Percentiles rank a stretch among this genome's conserved stretches.
These are phyloP conservation scores for Kodamaea hsintzibuensis DNA, from an alignment of 805 yeast species.

Conservation along the genomic window DNA sequence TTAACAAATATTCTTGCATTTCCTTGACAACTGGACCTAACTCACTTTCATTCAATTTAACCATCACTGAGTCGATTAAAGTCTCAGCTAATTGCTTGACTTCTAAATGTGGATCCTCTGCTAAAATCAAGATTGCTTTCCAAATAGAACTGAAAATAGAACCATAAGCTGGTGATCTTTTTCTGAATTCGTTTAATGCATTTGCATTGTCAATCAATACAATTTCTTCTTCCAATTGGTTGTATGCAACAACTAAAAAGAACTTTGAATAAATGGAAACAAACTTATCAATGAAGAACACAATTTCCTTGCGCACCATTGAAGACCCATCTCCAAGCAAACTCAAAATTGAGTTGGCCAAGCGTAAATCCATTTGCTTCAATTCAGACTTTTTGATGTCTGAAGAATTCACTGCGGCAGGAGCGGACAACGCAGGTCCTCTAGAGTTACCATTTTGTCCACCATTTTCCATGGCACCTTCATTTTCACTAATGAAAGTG, in stretches of 20 bases:
- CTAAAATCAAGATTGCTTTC: conserved; percentile 76
- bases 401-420: conserved; percentile 17
- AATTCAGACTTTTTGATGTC: conserved; percentile 47
- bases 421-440: conserved; percentile 8
- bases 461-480: conserved; percentile 20
- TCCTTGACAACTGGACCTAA: conserved; percentile 63
- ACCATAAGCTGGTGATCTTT: conserved; percentile 80
- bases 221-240: conserved; percentile 79
- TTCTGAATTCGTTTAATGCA: conserved; percentile 60
- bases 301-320: conserved; percentile 81
- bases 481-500: conserved; percentile 58
- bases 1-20: conserved; percentile 63
- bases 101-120: conserved; percentile 87
- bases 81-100: conserved; percentile 71
- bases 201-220: conserved; percentile 63
- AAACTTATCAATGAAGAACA: conserved; percentile 73
- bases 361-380: conserved; percentile 65
- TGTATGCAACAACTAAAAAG: conserved; percentile 83
- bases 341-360: conserved; percentile 67
- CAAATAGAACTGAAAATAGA: conserved; percentile 83
- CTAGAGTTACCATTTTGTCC: conserved; percentile 6
- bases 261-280: conserved; percentile 68
- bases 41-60: conserved; percentile 63
- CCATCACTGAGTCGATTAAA: conserved; percentile 70
- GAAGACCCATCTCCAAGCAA: conserved; percentile 87